phyloP scores from a whole-genome alignment of 495 filamentous ascomycete genomes.

The Aspergillus sclerotioniger region DNA sequence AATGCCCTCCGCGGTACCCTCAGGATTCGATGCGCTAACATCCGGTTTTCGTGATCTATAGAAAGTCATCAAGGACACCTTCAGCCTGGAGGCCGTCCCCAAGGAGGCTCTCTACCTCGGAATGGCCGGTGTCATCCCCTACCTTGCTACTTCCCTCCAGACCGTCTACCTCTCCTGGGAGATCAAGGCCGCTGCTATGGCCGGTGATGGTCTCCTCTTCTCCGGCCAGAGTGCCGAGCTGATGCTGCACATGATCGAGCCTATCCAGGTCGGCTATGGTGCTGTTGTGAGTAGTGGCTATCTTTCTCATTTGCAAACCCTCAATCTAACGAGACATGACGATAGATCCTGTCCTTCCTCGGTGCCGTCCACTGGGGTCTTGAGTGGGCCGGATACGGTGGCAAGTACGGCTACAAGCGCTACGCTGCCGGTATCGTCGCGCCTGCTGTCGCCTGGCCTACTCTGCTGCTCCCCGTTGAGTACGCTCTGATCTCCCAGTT shows the following conservation, averaged over 20 bases:
- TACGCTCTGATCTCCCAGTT: conserved; percentile 91
- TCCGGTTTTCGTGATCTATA: conserved; percentile 27
- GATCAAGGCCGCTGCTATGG: conserved; percentile 60
- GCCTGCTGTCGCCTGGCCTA: conserved; percentile 89
- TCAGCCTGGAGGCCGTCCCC: conserved; percentile 74
- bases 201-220: conserved; percentile 64
- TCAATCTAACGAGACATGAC: conserved; percentile 2
- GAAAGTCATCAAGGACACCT: conserved; percentile 85
- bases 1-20: conserved; percentile 10
- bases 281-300: conserved; percentile 72
- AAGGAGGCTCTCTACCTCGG: conserved; percentile 78
- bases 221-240: conserved; percentile 68
- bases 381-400: conserved; percentile 74
- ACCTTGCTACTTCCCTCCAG: conserved; percentile 79
- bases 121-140: conserved; percentile 85
- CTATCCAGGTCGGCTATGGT: conserved; percentile 89
- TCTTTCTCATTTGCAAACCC: neutral
- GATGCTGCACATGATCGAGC: conserved; percentile 78
- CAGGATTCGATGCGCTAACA: conserved; percentile 4
- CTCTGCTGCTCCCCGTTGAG: conserved; percentile 79
- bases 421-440: conserved; percentile 83
- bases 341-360: conserved; percentile 87
- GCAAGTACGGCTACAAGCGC: conserved; percentile 68
- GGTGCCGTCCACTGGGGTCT: conserved; percentile 95
- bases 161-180: conserved; percentile 87